A percentile compares a stretch with the other conserved stretches of the same genome.
These are phyloP conservation scores for Calonectria fujianensis DNA, from an alignment of 2,329 filamentous ascomycete genomes.

Conservation along the genomic window DNA sequence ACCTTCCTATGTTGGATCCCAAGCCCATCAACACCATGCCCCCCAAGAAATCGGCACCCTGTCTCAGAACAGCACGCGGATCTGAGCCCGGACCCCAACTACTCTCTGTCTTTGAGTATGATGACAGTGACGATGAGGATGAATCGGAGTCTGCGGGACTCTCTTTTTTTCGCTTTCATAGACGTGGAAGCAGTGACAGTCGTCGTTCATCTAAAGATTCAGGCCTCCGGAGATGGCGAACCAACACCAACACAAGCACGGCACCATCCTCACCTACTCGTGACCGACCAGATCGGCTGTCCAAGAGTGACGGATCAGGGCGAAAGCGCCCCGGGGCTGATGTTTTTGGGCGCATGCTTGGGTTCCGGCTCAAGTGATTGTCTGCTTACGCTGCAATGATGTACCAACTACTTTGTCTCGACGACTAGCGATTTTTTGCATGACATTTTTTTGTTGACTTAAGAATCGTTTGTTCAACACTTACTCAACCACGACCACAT, in stretches of 20 bases:
- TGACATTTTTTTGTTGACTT: conserved; percentile 14
- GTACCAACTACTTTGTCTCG: conserved; percentile 36
- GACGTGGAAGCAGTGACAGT: conserved; percentile 59
- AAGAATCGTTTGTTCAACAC: conserved; percentile 11
- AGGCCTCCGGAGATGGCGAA: conserved; percentile 29
- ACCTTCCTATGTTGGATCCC: conserved; percentile 45
- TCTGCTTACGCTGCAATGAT: conserved; percentile 4
- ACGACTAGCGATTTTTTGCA: conserved; percentile 37
- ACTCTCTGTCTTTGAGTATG: conserved; percentile 69
- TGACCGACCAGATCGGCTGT: conserved; percentile 27
- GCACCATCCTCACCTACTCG: conserved; percentile 49
- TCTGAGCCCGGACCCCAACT: conserved; percentile 54
- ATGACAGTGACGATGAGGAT: conserved; percentile 66
- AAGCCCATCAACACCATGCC: conserved; percentile 48
- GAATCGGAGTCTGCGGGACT: conserved; percentile 52
- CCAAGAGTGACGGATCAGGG: conserved; percentile 37
- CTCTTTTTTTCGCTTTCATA: conserved; percentile 67
- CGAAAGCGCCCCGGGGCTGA: conserved; percentile 58
- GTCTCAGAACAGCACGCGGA: conserved; percentile 51
- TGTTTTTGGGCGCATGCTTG: conserved; percentile 62
- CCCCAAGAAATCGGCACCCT: conserved; percentile 55
- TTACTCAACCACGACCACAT: conserved; percentile 25
- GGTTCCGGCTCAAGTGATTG: conserved; percentile 56
- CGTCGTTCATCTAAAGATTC: conserved; percentile 41
- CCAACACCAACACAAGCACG: conserved; percentile 50